Base-by-base conservation (phyloP, 345 rosid species). In the Murraya koenigii region DNA sequence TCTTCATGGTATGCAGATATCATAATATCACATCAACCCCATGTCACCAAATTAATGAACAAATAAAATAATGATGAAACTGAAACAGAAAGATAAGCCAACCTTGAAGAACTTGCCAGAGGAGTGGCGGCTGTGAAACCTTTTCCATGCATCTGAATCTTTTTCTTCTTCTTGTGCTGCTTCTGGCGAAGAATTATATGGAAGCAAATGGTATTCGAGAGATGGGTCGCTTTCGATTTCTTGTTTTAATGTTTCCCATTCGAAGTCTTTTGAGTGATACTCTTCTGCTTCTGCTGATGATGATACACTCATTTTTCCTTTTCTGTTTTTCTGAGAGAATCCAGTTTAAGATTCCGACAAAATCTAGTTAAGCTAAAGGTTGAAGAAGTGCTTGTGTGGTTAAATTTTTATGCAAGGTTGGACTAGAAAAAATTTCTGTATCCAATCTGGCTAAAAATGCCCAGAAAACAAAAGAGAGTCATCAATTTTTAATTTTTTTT, bases 91-190 rank as follows among this genome's bases (percentile, higher is more conserved):
- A 59, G 61, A 70, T 41, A 4, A 23, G 1, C 9, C 32, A 14
- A 92, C 97, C 97, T 95, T 95, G 90, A 95, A 95, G 93, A 92
- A 95, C 77, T 87, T 90, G 26, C 94, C 99, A 2, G 98, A 82
- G 70, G 92, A 90, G 79, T 93, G 99, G 77, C 91, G 91, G 26
- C 79, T 60, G 82, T 94, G 97, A 83, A 94, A 92, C 20, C 74
- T 81, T 69, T 87, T 86, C 97, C 98, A 94, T 55, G 97, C 88
- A 58, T 83, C 81, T 13, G 90, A 72, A 81, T 82, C 87, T 20
- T 74, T 54, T 19, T 65, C 67, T 20, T 65, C 62, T 33, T 56
- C 55, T 14, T 20, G 20, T 11, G 75, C 66, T 8, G 72, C 69
- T 35, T 68, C 65, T 44, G 66, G 71, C 1, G 79, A 61, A 55